Percentiles rank a stretch among this genome's conserved stretches.
phyloP scores from a whole-genome alignment of 2,329 filamentous ascomycete species.

The Aspergillus caelatus region DNA sequence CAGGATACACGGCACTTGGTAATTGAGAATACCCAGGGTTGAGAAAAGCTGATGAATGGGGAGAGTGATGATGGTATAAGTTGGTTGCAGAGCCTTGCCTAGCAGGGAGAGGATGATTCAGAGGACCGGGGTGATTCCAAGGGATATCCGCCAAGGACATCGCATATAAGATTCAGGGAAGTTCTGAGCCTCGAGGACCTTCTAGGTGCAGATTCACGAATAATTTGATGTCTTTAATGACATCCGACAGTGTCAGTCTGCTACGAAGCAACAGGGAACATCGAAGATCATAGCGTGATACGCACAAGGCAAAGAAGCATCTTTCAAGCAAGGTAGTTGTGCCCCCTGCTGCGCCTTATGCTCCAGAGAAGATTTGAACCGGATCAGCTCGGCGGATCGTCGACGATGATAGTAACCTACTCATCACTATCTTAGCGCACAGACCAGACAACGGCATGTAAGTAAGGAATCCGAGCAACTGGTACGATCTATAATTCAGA shows the following conservation, averaged over 20 bases:
- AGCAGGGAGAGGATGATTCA: conserved; percentile 32
- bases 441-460: neutral
- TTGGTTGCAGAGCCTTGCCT: conserved; percentile 30
- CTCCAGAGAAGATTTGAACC: conserved; percentile 8
- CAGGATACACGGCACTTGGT: conserved; percentile 20
- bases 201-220: conserved; percentile 16
- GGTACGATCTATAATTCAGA: conserved; percentile 6
- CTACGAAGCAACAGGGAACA: neutral
- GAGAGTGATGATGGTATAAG: conserved; percentile 25
- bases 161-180: conserved; percentile 25
- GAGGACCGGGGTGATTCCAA: conserved; percentile 35
- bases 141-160: conserved; percentile 42
- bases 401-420: conserved; percentile 12
- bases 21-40: conserved; percentile 27
- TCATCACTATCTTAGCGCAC: conserved; percentile 14
- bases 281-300: conserved; percentile 6
- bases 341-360: conserved; percentile 5
- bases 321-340: conserved; percentile 12
- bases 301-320: conserved; percentile 20
- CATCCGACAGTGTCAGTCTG: conserved; percentile 8
- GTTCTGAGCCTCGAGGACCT: conserved; percentile 10
- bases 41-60: conserved; percentile 26
- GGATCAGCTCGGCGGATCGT: conserved; percentile 10
- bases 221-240: conserved; percentile 12
- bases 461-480: neutral